Conservation (phyloP, 176 grass and related monocot species). For the Oryza brachyantha region DNA sequence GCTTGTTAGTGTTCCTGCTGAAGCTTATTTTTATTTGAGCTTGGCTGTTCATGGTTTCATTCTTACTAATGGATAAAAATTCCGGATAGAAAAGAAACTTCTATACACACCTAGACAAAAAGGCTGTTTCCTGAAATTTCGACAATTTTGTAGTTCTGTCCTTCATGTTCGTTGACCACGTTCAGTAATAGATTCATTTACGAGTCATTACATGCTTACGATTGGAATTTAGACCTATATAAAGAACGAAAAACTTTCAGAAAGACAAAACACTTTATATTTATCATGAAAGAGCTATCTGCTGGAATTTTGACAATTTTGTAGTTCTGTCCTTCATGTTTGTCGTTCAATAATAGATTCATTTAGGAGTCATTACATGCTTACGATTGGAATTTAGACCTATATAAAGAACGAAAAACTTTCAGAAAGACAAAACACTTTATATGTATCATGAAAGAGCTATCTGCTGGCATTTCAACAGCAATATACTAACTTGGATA, state of each 20-base stretch:
- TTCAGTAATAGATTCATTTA: conserved; percentile 5
- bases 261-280: conserved; percentile 10
- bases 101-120: background rate
- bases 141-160: background rate
- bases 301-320: background rate
- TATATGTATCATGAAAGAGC: background rate
- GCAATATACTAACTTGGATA: background rate
- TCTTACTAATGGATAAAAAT: background rate
- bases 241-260: background rate
- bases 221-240: background rate
- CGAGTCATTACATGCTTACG: background rate
- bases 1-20: background rate
- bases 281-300: background rate
- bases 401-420: background rate
- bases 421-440: conserved; percentile 8
- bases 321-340: background rate
- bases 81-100: background rate
- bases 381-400: background rate
- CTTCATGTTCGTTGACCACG: background rate
- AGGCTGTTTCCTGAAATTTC: background rate
- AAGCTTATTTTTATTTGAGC: background rate
- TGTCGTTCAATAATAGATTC: background rate
- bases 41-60: background rate
- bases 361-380: background rate
- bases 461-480: conserved; percentile 17